Percentiles rank a stretch among this genome's conserved stretches.
Evolutionary conservation across 768 basidiomycete genomes (phyloP).

Genomic region (Mrakia frigida): DNA sequence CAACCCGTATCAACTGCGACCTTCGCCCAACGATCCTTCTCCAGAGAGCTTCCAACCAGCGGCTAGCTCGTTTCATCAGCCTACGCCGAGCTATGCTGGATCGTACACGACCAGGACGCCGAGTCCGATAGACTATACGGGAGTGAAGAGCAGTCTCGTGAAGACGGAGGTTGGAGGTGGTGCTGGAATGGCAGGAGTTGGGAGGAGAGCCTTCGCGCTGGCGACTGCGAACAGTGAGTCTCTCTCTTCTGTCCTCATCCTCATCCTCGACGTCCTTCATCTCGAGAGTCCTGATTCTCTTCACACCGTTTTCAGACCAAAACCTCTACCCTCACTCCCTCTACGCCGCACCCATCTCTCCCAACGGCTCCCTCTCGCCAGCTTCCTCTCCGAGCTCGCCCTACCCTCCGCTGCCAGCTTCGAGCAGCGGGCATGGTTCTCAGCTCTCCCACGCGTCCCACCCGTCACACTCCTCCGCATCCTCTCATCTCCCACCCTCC

Average conservation of each 20-base stretch:
- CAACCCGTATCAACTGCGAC: constrained; percentile 20
- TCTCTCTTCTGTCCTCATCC: not conserved
- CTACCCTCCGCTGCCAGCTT: constrained; percentile 4
- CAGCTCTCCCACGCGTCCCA: not conserved
- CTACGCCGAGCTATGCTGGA: constrained; percentile 10
- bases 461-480: not conserved
- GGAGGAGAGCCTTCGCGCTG: constrained; percentile 23
- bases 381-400: constrained; percentile 9
- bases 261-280: too few relatives aligned
- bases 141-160: not conserved
- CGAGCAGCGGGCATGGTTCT: not conserved
- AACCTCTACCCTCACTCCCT: not conserved
- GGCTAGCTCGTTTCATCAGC: constrained; percentile 4
- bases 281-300: not conserved
- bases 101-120: not conserved
- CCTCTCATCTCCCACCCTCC: not conserved
- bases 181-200: constrained; percentile 23
- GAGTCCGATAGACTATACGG: not conserved
- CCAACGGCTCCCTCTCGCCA: constrained; percentile 12
- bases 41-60: not conserved
- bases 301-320: not conserved
- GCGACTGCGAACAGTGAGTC: constrained; percentile 13
- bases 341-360: not conserved
- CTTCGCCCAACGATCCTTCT: constrained; percentile 13
- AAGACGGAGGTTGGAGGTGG: constrained; percentile 21